Conservation (phyloP, 129 eudicot species). For the Helianthus tuberosus region DNA sequence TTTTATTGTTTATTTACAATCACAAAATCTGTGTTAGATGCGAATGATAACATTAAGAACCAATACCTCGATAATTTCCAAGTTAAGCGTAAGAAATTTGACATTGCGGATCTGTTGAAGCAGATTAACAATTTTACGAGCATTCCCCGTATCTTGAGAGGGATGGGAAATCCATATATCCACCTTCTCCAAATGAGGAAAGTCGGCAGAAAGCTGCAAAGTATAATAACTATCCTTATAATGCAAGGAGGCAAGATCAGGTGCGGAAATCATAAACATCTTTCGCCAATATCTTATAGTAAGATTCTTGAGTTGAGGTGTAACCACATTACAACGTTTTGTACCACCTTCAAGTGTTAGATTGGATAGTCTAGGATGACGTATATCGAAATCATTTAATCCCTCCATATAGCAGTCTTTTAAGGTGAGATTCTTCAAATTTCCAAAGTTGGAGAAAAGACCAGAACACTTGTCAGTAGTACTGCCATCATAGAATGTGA, state of each 20-base stretch:
- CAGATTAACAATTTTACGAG: neutral
- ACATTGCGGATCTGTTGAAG: conserved; percentile 8
- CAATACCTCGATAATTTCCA: neutral
- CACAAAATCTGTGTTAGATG: neutral
- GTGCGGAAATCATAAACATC: conserved; percentile 18
- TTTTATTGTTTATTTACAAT: neutral
- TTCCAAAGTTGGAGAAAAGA: conserved; percentile 15
- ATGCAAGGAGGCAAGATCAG: conserved; percentile 7
- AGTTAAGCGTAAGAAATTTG: conserved; percentile 22
- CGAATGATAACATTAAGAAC: neutral
- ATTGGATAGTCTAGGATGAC: conserved; percentile 3
- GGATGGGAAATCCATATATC: neutral
- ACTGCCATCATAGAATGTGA: neutral
- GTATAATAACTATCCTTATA: neutral
- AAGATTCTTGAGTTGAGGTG: conserved; percentile 28
- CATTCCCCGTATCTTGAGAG: neutral
- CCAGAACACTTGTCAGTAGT: neutral
- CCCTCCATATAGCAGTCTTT: neutral
- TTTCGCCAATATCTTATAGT: neutral
- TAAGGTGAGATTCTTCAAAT: conserved; percentile 17
- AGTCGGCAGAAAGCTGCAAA: neutral
- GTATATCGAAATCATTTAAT: neutral
- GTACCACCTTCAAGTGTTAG: neutral
- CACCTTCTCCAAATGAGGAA: conserved; percentile 24
- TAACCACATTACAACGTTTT: neutral